phyloP scores from a whole-genome alignment of 2,329 filamentous ascomycete genomes.

The Phyllosticta ampelicida region DNA sequence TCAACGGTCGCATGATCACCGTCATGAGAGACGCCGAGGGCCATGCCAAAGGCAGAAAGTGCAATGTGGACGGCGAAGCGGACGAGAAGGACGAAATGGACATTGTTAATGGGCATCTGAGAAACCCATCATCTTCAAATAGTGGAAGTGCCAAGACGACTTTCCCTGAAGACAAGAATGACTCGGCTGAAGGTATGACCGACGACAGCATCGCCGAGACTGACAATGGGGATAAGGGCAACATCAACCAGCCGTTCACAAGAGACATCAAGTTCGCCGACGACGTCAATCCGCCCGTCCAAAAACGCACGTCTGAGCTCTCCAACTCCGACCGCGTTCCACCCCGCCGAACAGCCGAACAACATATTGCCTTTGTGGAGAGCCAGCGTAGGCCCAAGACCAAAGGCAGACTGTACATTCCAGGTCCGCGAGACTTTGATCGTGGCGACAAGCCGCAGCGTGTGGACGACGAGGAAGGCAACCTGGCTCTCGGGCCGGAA shows the following conservation, averaged over 20 bases:
- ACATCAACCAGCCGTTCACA: constrained; percentile 18
- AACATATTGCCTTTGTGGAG: constrained; percentile 81
- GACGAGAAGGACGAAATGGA: constrained; percentile 28
- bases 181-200: not conserved
- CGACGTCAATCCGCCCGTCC: constrained; percentile 50
- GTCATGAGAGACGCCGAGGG: constrained; percentile 51
- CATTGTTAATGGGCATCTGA: not conserved
- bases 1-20: constrained; percentile 54
- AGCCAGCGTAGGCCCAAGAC: constrained; percentile 66
- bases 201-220: not conserved
- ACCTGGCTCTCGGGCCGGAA: constrained; percentile 13
- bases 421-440: constrained; percentile 83
- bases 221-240: not conserved
- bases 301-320: constrained; percentile 37
- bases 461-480: constrained; percentile 38
- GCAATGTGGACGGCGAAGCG: constrained; percentile 42
- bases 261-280: constrained; percentile 58
- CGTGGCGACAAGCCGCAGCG: constrained; percentile 61
- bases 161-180: constrained; percentile 18
- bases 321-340: constrained; percentile 41
- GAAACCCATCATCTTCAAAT: constrained; percentile 27
- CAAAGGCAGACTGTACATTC: constrained; percentile 71
- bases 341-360: constrained; percentile 49
- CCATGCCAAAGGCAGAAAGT: constrained; percentile 39
- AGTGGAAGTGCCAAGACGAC: constrained; percentile 36